Evolutionary conservation across 2,329 filamentous ascomycete genomes (phyloP).

Genomic region (Geosmithia flava): DNA sequence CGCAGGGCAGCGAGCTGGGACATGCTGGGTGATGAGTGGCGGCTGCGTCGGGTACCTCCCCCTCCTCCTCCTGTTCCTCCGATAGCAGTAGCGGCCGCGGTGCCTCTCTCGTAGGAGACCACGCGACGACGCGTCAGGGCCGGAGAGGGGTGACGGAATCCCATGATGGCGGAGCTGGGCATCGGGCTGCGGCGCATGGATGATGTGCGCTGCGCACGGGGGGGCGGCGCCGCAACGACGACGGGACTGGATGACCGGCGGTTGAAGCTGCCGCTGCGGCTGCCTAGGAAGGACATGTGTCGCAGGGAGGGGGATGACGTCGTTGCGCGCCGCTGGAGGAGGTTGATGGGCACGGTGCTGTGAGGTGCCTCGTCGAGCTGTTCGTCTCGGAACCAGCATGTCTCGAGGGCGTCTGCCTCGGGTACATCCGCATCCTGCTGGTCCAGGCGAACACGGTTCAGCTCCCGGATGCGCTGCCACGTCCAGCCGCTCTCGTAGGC

Average conservation of each 20-base stretch:
- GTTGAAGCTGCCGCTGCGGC: constrained; percentile 5
- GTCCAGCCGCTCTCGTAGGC: constrained; percentile 48
- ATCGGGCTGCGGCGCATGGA: constrained; percentile 18
- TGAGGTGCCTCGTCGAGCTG: constrained; percentile 46
- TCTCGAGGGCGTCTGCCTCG: constrained; percentile 49
- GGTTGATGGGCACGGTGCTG: constrained; percentile 11
- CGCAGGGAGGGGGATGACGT: constrained; percentile 26
- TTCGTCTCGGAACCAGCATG: constrained; percentile 57
- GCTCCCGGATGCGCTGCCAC: constrained; percentile 55
- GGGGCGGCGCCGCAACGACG: constrained; percentile 9
- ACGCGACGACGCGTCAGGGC: constrained; percentile 29
- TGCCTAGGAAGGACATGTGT: constrained; percentile 8
- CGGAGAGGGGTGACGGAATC: constrained; percentile 20
- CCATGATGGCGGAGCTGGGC: constrained; percentile 18
- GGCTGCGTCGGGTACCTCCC: constrained; percentile 9
- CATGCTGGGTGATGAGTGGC: constrained; percentile 16
- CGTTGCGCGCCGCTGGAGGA: constrained; percentile 17
- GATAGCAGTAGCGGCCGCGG: too few species aligned
- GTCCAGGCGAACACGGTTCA: constrained; percentile 44
- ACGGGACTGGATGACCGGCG: constrained; percentile 16
- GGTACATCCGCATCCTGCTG: constrained; percentile 32
- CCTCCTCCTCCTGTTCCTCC: too few species aligned
- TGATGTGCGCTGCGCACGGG: constrained; percentile 19
- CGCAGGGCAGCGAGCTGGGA: constrained; percentile 24
- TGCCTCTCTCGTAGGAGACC: constrained; percentile 23